These are phyloP conservation scores for Basidiobolus heterosporus DNA, from an alignment of 371 early-diverging fungal genomes.

Conservation along the genomic window DNA sequence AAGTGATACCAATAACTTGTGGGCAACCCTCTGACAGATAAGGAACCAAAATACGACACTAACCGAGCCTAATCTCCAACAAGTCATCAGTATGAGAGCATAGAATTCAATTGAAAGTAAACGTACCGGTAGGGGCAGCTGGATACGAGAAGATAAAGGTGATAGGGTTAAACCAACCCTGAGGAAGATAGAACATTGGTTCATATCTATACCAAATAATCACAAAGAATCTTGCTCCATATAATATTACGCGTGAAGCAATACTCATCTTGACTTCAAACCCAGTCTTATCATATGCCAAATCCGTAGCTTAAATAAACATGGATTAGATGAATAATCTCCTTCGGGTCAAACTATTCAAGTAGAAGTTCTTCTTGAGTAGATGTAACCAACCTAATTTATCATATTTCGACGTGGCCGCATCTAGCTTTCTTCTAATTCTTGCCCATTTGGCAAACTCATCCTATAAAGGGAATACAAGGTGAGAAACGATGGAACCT, in stretches of 20 bases:
- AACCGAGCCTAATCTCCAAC: constrained; percentile 32
- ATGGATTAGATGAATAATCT: too few relatives aligned
- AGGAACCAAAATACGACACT: constrained; percentile 56
- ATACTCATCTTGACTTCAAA: constrained; percentile 67
- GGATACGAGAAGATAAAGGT: constrained; percentile 53
- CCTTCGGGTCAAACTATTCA: too few relatives aligned
- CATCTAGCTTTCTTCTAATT: constrained; percentile 68
- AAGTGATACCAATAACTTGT: neutral
- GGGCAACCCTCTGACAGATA: constrained; percentile 34
- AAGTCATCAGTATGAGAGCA: neutral
- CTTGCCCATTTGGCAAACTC: constrained; percentile 94
- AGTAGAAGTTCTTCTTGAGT: too few relatives aligned
- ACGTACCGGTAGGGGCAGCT: constrained; percentile 55
- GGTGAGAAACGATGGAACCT: constrained; percentile 11
- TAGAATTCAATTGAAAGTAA: neutral
- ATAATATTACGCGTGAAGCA: constrained; percentile 47
- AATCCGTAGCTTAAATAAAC: constrained; percentile 27
- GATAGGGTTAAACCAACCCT: constrained; percentile 71
- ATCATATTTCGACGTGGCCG: constrained; percentile 37
- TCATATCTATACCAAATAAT: constrained; percentile 45
- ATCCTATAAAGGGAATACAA: constrained; percentile 27
- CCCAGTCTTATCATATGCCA: constrained; percentile 41
- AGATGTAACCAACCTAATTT: constrained; percentile 25
- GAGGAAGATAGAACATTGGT: constrained; percentile 69
- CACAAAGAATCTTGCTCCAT: constrained; percentile 48